Base-by-base conservation (phyloP, 2,329 filamentous ascomycete genomes). In the Ophioceras dolichostomum region DNA sequence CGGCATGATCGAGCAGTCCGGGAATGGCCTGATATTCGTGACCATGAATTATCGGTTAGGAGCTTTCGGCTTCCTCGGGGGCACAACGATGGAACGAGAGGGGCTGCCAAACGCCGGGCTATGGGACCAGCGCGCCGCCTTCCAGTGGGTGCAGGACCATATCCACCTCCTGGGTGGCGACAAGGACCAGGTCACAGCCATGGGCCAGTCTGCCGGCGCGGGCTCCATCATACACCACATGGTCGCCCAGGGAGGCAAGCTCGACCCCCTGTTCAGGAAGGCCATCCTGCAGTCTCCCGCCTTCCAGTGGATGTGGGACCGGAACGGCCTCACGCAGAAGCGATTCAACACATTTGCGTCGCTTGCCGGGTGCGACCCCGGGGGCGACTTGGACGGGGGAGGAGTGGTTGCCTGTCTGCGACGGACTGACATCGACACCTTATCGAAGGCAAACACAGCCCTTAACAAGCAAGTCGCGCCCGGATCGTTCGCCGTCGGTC, bases 181-280 rank as follows among this genome's bases (percentile, higher is more conserved):
- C 40, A 55, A 58, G 5, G 51, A 48, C 4, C 44, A 53, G 4
- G 64, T 72, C 5, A 68, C 61, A 1, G 65, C 64, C 4, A 64
- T 64, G 56, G 69, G 67, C 3, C 62, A 70, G 43, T 68, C 62
- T 8, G 67, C 68, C 0, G 68, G 69, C 2, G 69, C 64, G 2
- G 60, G 62, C 1, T 68, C 63, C 4, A 62, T 72, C 36, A 45
- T 69, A 34, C 65, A 70, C 38, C 67, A 70, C 36, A 50, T 71
- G 8, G 58, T 63, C n/a, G 58, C 59, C 0, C 49, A 62, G 18
- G 59, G 61, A 2, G 66, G 66, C 2, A 53, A 49, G 5, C 48
- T 56, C 13, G 55, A 65, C 32, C 65, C 66, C 2, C 49, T 64
- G 2, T 70, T 70, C 49, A 37, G 38, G 5, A 46, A 43, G 9